A percentile compares a stretch with the other conserved stretches of the same genome.
Conservation (phyloP, 192 early-diverging fungal genomes). For the Gonapodya prolifera region DNA sequence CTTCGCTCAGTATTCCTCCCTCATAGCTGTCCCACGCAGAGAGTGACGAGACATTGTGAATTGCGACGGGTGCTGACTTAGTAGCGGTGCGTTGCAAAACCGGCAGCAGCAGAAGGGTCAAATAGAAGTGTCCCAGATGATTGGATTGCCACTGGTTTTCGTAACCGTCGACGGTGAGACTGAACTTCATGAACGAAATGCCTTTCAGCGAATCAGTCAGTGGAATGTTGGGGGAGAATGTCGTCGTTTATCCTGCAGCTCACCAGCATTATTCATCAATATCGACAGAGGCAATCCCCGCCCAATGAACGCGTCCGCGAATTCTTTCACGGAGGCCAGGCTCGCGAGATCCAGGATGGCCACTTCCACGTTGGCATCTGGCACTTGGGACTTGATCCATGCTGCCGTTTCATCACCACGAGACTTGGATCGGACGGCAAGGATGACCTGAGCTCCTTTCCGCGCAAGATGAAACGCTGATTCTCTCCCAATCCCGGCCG, state of each 20-base stretch:
- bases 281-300: not conserved
- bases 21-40: not conserved
- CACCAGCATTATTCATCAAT: slow-evolving; percentile 1
- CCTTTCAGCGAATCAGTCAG: too few species aligned
- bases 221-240: too few species aligned
- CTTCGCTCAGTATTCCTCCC: not conserved
- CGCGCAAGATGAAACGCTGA: not conserved
- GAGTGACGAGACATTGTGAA: slow-evolving; percentile 19
- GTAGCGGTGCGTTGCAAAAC: slow-evolving; percentile 4
- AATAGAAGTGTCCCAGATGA: slow-evolving; percentile 17
- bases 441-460: not conserved
- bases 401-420: not conserved
- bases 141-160: slow-evolving; percentile 15
- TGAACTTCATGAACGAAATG: slow-evolving; percentile 1
- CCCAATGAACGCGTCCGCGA: not conserved
- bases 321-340: not conserved
- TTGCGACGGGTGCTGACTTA: not conserved
- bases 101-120: slow-evolving; percentile 16
- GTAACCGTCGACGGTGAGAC: slow-evolving; percentile 10
- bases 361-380: not conserved
- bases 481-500: not conserved
- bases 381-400: not conserved
- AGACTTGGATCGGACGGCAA: not conserved
- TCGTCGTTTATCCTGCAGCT: too few species aligned
- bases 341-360: not conserved